A percentile compares a stretch with the other conserved stretches of the same genome.
These are phyloP conservation scores for Solanum neorickii DNA, from an alignment of 257 asterid genomes.

Conservation along the genomic window DNA sequence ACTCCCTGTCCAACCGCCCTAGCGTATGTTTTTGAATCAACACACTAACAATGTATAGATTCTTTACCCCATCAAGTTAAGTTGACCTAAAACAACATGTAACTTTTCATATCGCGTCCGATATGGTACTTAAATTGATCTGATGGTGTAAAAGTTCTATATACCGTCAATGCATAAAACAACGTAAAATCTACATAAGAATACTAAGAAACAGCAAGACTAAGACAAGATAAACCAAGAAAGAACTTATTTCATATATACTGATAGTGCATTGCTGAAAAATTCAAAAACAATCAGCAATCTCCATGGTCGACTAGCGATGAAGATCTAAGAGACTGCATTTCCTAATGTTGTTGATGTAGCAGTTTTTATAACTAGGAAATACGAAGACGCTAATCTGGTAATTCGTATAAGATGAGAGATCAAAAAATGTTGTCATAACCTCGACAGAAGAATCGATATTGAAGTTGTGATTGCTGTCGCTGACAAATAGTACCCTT, in stretches of 20 bases:
- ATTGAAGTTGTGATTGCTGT: constrained; percentile 26
- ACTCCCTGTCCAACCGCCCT: not conserved
- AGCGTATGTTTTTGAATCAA: not conserved
- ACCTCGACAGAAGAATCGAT: constrained; percentile 27
- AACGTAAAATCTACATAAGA: not conserved
- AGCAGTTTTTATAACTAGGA: not conserved
- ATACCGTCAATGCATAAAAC: not conserved
- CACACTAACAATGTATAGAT: not conserved
- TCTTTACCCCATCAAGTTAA: not conserved
- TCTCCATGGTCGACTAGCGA: not conserved
- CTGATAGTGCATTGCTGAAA: constrained; percentile 12
- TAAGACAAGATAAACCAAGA: not conserved
- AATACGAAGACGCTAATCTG: not conserved
- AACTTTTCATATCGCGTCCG: not conserved
- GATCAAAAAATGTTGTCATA: constrained; percentile 5
- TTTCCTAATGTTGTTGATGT: not conserved
- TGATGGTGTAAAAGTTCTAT: not conserved
- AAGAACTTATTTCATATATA: not conserved
- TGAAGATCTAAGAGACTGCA: not conserved
- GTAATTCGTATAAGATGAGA: not conserved
- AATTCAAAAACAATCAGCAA: constrained; percentile 6
- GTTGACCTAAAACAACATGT: not conserved
- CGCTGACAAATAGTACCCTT: constrained; percentile 19
- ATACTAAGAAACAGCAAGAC: not conserved
- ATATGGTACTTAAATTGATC: not conserved